Evolutionary conservation across 306 rosid genomes (phyloP), one percentile per base, ranked within the genome.

Genomic region (Purshia tridentata): DNA sequence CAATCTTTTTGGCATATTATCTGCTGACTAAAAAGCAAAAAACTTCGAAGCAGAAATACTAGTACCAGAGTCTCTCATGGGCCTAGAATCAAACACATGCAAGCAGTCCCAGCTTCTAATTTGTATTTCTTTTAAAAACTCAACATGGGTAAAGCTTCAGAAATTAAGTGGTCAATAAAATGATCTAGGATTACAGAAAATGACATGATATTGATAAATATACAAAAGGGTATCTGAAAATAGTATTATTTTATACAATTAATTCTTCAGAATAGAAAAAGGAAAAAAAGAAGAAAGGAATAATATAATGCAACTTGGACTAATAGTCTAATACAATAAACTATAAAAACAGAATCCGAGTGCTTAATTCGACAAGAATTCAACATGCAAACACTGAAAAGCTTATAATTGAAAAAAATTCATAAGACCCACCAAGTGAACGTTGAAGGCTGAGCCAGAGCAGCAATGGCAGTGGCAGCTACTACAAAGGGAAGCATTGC

Each of bases 401-500:
- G 16, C 15, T 6, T 15, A 20, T 6, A 56, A 59, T 2, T 12
- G 8, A 71, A 79, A 5, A 50, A 6, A 7, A 23, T 40, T 40
- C 23, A 72, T 14, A 64, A 68, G 65, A 80, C 78, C 59, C 48
- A 94, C 99, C 99, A 94, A 75, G 92, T 89, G 72, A 88, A 94
- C 51, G 99, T 91, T n/a, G 95, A 86, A 72, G 99, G 99, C 76
- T 87, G 88, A 76, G 84, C 81, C 13, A 94, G 83, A 77, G 99
- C 99, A 8, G 88, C 91, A 80, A 91, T 73, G n/a, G 95, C 97
- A 4, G 99, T 94, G 40, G 82, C 91, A 54, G 88, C 95, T 52
- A 94, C 99, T 66, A 91, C 93, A 80, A 94, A 87, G 5, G 99
- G 99, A 88, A 94, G 99, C 85, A 88, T 80, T 56, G 92, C 94